phyloP scores from a whole-genome alignment of 202 grass and related monocot species.

The Setaria italica region DNA sequence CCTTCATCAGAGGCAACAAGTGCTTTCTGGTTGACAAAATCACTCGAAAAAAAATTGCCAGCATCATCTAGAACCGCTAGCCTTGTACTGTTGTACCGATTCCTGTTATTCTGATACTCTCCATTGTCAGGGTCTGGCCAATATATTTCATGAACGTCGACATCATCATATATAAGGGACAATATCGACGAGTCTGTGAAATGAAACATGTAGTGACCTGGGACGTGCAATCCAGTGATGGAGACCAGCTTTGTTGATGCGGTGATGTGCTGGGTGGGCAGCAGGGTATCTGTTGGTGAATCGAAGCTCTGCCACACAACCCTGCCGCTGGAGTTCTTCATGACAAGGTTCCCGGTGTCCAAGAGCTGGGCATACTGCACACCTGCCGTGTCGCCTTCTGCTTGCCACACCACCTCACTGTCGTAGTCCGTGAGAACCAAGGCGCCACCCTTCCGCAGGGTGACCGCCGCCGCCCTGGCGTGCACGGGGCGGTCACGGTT shows the following conservation, averaged over 20 bases:
- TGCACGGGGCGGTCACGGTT: slow-evolving; percentile 45
- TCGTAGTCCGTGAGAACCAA: slow-evolving; percentile 54
- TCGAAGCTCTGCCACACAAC: slow-evolving; percentile 62
- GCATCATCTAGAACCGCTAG: slow-evolving; percentile 39
- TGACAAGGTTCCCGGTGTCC: not conserved
- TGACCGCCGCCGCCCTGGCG: slow-evolving; percentile 27
- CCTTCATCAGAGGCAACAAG: slow-evolving; percentile 53
- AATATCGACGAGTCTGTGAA: slow-evolving; percentile 57
- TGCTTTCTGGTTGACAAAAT: slow-evolving; percentile 30
- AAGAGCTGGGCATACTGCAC: not conserved
- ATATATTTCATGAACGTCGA: slow-evolving; percentile 53
- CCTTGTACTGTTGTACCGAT: slow-evolving; percentile 10
- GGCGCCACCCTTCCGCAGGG: slow-evolving; percentile 36
- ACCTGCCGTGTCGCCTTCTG: not conserved
- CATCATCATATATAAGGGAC: slow-evolving; percentile 54
- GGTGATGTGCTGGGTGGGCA: slow-evolving; percentile 42
- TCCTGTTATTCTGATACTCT: slow-evolving; percentile 1
- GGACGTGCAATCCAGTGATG: slow-evolving; percentile 26
- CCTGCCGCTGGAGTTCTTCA: not conserved
- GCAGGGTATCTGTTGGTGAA: slow-evolving; percentile 65
- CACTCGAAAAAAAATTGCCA: slow-evolving; percentile 52
- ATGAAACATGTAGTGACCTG: slow-evolving; percentile 52
- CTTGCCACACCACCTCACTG: not conserved
- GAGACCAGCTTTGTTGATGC: slow-evolving; percentile 41
- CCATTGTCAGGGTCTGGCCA: slow-evolving; percentile 64